Base-by-base conservation (phyloP, 768 basidiomycete species). In the Lactifluus subvellereus region DNA sequence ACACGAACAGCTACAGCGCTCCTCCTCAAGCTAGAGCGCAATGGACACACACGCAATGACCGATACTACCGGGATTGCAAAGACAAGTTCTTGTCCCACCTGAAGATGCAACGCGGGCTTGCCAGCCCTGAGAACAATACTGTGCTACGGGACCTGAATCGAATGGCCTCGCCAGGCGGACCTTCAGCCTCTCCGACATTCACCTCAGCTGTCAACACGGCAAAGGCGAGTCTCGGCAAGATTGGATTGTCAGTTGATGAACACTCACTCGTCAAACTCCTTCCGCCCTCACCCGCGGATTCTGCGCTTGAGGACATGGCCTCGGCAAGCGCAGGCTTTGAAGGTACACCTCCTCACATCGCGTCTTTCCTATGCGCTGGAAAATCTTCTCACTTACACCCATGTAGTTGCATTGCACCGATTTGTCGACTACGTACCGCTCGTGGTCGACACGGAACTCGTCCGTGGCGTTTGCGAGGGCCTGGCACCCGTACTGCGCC, bases 231-330 rank as follows among this genome's bases (percentile, higher is more conserved):
- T 6, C 59, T 66, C n/a, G 11, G 1, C 1, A 67, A 54, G 20
- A 22, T 37, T 6, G 56, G 56, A 5, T 35, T 67, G 13, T 8
- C 16, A 2, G 11, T 40, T 9, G 55, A 65, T 0, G 35, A 27
- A 0, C 27, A 33, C 13, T 3, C 55, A 0, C 18, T 67, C 4
- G 59, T 60, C 30, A 67, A 57, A 37, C 54, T 67, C 6, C 47
- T 67, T 3, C 40, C 40, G 5, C 22, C 54, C 1, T 47, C 61
- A 13, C 3, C 33, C 3, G n/a, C 30, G 1, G 60, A 52, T 13
- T 3, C 64, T 14, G 66, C 59, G 16, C 59, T 67, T 1, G 55
- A 51, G 11, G 60, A 66, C 45, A 67, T 67, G 56, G 66, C 66
- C 27, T 47, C 20, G 18, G 63, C 56, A 32, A 45, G 56, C 30